Conservation (phyloP, 441 rosid genomes). For the Omphalea diandra region DNA sequence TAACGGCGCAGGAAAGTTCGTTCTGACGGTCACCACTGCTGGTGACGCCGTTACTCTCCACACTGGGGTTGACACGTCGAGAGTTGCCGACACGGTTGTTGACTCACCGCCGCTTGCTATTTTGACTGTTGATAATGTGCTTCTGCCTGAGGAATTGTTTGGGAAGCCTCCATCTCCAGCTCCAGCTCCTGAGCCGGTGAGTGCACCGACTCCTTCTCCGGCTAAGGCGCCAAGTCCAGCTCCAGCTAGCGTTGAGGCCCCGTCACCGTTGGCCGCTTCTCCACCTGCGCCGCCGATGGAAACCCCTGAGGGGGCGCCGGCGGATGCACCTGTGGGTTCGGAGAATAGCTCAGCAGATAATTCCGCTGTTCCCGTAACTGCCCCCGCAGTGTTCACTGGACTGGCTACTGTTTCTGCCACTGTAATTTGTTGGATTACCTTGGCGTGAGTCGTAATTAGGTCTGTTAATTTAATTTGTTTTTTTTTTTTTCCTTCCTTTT, state of each 20-base stretch:
- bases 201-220: slow-evolving; percentile 50
- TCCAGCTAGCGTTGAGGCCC: slow-evolving; percentile 45
- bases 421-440: slow-evolving; percentile 39
- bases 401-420: slow-evolving; percentile 24
- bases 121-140: slow-evolving; percentile 67
- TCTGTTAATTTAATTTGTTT: slow-evolving; percentile 21
- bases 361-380: slow-evolving; percentile 40
- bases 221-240: slow-evolving; percentile 42
- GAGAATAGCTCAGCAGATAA: slow-evolving; percentile 47
- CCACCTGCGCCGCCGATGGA: slow-evolving; percentile 80
- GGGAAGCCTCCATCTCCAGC: slow-evolving; percentile 71
- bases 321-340: slow-evolving; percentile 45
- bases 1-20: slow-evolving; percentile 68
- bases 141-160: slow-evolving; percentile 66
- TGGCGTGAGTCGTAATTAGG: slow-evolving; percentile 44
- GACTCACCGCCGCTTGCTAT: slow-evolving; percentile 72
- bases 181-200: slow-evolving; percentile 56
- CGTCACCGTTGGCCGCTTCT: slow-evolving; percentile 66
- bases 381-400: slow-evolving; percentile 36
- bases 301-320: slow-evolving; percentile 62
- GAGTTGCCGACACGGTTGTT: slow-evolving; percentile 66
- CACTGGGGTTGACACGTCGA: slow-evolving; percentile 67
- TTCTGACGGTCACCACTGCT: slow-evolving; percentile 50
- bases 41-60: slow-evolving; percentile 76
- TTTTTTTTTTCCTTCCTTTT: neutral